These are phyloP conservation scores for Phytophthora pluvialis DNA, from an alignment of 352 stramenopile genomes.

Conservation along the genomic window DNA sequence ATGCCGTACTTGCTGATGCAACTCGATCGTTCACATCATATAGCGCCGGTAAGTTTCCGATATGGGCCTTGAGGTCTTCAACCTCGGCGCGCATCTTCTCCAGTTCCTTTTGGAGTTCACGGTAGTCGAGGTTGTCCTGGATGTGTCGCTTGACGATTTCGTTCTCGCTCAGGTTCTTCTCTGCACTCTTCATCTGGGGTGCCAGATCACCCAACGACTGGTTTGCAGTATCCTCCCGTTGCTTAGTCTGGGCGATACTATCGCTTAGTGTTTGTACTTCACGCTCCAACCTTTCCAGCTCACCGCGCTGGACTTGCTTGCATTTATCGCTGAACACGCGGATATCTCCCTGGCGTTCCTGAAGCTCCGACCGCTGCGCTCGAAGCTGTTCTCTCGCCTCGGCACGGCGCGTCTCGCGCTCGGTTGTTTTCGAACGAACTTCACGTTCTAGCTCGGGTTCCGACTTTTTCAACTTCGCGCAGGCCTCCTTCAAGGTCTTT, in stretches of 20 bases:
- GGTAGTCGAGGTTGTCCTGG: slow-evolving; percentile 81
- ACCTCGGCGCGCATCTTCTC: slow-evolving; percentile 46
- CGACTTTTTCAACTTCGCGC: slow-evolving; percentile 39
- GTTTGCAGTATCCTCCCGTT: slow-evolving; percentile 44
- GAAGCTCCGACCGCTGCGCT: slow-evolving; percentile 44
- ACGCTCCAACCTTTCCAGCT: slow-evolving; percentile 48
- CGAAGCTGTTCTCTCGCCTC: slow-evolving; percentile 39
- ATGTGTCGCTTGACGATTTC: slow-evolving; percentile 77
- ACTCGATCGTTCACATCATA: slow-evolving; percentile 62
- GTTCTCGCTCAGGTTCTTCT: slow-evolving; percentile 50
- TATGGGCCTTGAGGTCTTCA: slow-evolving; percentile 47
- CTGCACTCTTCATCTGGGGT: slow-evolving; percentile 52
- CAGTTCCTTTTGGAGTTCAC: slow-evolving; percentile 56
- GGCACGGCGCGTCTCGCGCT: slow-evolving; percentile 44
- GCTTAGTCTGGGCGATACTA: slow-evolving; percentile 49
- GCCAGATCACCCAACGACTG: slow-evolving; percentile 53
- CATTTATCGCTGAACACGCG: slow-evolving; percentile 50
- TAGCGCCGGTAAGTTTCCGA: slow-evolving; percentile 55
- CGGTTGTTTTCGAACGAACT: slow-evolving; percentile 47
- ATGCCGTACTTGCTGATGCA: slow-evolving; percentile 32
- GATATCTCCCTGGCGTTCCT: slow-evolving; percentile 50
- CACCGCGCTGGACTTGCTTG: slow-evolving; percentile 45
- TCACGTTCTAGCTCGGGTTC: slow-evolving; percentile 54
- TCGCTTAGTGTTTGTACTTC: slow-evolving; percentile 51
- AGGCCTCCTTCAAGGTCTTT: slow-evolving; percentile 58